Evolutionary conservation across 331 rosid genomes (phyloP).

Genomic region (Spiraea crenata): DNA sequence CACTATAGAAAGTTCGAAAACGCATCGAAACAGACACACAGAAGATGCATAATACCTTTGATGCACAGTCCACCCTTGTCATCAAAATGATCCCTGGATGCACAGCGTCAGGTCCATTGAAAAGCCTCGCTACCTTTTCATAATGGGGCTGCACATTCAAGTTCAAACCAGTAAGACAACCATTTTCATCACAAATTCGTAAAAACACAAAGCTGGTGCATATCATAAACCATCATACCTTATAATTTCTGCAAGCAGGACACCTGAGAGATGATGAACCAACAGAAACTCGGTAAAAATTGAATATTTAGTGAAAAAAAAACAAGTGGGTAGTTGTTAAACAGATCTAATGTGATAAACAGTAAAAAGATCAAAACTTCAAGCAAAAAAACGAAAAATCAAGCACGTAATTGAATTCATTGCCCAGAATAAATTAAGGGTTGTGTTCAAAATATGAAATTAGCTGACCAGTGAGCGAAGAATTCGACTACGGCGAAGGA

Average conservation of each 20-base stretch:
- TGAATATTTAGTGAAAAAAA: background rate
- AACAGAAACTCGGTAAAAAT: constrained; percentile 22
- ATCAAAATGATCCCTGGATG: constrained; percentile 85
- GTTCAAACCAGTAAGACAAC: constrained; percentile 15
- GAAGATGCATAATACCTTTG: constrained; percentile 47
- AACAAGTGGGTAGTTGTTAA: too few species aligned
- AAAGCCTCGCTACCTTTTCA: constrained; percentile 93
- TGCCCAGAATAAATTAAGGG: background rate
- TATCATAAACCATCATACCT: constrained; percentile 44
- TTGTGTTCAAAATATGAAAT: background rate
- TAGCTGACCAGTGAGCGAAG: constrained; percentile 80
- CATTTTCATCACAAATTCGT: background rate
- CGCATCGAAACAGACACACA: constrained; percentile 6
- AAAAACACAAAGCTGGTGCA: constrained; percentile 8
- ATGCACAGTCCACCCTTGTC: constrained; percentile 92
- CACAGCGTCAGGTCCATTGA: constrained; percentile 90
- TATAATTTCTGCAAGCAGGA: constrained; percentile 96
- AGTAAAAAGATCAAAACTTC: background rate
- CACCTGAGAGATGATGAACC: constrained; percentile 60
- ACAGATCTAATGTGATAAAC: constrained; percentile 9
- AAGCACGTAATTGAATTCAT: background rate
- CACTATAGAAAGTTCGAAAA: constrained; percentile 9
- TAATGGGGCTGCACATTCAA: constrained; percentile 69
- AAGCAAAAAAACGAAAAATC: background rate
- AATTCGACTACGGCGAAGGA: constrained; percentile 77